These are phyloP conservation scores for sunflower (Helianthus annuus) DNA, from an alignment of 129 eudicot genomes.

Conservation along the genomic window HanXRQr2.0-SUNRISE NC_035435.2:97576084-97576583, in stretches of 20 bases:
- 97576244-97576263: constrained; percentile 62
- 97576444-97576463: constrained; percentile 57
- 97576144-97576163: not conserved
- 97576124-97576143: not conserved
- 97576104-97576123: not conserved
- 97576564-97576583: constrained; percentile 44
- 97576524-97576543: constrained; percentile 70
- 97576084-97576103: too few relatives aligned
- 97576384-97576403: constrained; percentile 71
- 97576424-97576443: constrained; percentile 47
- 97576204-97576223: not conserved
- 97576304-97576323: constrained; percentile 63
- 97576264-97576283: constrained; percentile 55
- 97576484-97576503: constrained; percentile 51
- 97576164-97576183: not conserved
- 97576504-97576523: constrained; percentile 79
- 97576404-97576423: constrained; percentile 46
- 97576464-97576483: constrained; percentile 77
- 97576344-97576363: constrained; percentile 51
- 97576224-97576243: constrained; percentile 45
- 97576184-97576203: too few relatives aligned
- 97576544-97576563: constrained; percentile 53
- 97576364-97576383: constrained; percentile 63
- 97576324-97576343: constrained; percentile 64
- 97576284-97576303: constrained; percentile 41